A percentile compares a stretch with the other conserved stretches of the same genome.
These are phyloP conservation scores for Jamesozyma hellenica DNA, from an alignment of 805 yeast species.

Conservation along the genomic window DNA sequence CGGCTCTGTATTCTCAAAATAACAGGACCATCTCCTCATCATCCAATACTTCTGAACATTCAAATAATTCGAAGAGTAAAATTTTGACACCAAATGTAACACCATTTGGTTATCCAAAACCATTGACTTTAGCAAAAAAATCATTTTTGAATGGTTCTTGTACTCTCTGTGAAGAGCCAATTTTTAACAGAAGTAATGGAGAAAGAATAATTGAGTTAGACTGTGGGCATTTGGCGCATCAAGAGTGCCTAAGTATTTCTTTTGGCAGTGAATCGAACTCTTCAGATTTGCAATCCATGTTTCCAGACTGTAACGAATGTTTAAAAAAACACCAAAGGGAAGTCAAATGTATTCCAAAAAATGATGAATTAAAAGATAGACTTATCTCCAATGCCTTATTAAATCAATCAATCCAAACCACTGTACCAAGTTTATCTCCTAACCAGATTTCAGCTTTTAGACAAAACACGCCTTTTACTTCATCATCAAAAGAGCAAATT, in stretches of 20 bases:
- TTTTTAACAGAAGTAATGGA: conserved; percentile 35
- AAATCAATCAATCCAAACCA: conserved; percentile 1
- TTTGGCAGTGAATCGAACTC: conserved; percentile 18
- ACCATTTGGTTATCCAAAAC: conserved; percentile 11
- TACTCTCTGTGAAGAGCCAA: conserved; percentile 41
- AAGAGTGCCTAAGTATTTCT: conserved; percentile 42
- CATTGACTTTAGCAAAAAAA: conserved; percentile 11
- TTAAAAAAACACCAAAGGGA: conserved; percentile 4
- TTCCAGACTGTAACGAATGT: conserved; percentile 24
- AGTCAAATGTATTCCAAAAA: conserved; percentile 22
- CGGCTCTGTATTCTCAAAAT: conserved; percentile 1
- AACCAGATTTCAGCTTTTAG: neutral
- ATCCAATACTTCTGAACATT: neutral
- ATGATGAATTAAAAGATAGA: conserved; percentile 20
- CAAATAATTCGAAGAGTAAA: neutral
- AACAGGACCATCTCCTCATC: neutral
- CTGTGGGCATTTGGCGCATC: conserved; percentile 51
- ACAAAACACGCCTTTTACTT: neutral
- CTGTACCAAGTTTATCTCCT: neutral
- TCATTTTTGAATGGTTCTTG: conserved; percentile 23
- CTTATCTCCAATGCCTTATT: conserved; percentile 21
- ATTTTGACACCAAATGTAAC: conserved; percentile 9
- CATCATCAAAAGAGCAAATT: conserved; percentile 3
- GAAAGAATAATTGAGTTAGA: conserved; percentile 39
- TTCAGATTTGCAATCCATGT: conserved; percentile 15